These are phyloP conservation scores for Hanseniaspora pseudoguilliermondii DNA, from an alignment of 805 yeast species.

Conservation along the genomic window DNA sequence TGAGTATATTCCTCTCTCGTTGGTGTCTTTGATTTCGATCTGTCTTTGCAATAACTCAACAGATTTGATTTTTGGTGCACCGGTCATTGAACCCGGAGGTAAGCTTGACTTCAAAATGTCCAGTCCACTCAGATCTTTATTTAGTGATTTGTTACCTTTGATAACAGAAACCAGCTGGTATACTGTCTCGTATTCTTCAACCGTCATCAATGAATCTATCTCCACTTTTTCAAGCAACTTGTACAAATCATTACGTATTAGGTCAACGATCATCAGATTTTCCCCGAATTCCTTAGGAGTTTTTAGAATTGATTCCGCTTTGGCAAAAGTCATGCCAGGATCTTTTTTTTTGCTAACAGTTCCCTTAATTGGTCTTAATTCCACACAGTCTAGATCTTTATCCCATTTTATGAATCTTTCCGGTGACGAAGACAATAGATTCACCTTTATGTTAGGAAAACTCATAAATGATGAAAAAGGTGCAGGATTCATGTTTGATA, in stretches of 20 bases:
- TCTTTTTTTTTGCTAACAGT: slow-evolving; percentile 56
- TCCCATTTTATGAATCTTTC: slow-evolving; percentile 85
- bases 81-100: slow-evolving; percentile 99
- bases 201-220: slow-evolving; percentile 71
- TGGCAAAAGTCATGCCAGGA: slow-evolving; percentile 37
- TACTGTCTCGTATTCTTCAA: slow-evolving; percentile 85
- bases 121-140: slow-evolving; percentile 45
- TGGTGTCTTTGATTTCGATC: slow-evolving; percentile 26
- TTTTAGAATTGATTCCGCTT: slow-evolving; percentile 52
- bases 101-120: slow-evolving; percentile 67
- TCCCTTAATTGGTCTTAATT: slow-evolving; percentile 91
- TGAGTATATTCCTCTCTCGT: slow-evolving; percentile 67
- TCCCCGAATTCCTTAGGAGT: slow-evolving; percentile 93
- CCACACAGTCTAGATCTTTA: slow-evolving; percentile 36
- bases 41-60: slow-evolving; percentile 59
- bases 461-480: slow-evolving; percentile 78
- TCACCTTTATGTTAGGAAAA: slow-evolving; percentile 39
- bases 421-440: slow-evolving; percentile 78
- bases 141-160: slow-evolving; percentile 36
- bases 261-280: slow-evolving; percentile 90
- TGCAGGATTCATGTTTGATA: slow-evolving; percentile 69
- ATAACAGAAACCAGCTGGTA: slow-evolving; percentile 87
- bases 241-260: slow-evolving; percentile 82
- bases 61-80: slow-evolving; percentile 92
- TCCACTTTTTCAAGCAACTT: slow-evolving; percentile 51